phyloP scores from a whole-genome alignment of 1,284 basidiomycete genomes.

The Pseudozyma hubeiensis region DNA sequence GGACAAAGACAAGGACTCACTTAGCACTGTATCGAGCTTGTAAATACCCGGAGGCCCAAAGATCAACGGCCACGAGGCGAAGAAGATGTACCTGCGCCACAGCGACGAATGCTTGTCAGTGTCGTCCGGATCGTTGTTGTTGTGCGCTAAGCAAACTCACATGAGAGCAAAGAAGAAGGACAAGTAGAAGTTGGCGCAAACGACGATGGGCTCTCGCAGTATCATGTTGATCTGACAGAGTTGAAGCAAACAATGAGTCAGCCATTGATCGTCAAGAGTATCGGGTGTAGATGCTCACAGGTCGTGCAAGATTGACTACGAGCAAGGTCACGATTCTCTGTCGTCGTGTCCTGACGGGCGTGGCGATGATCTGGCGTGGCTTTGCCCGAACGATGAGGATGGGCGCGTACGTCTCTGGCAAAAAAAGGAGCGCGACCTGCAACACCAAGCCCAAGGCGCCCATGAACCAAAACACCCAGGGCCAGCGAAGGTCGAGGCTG shows the following conservation, averaged over 20 bases:
- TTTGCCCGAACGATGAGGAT: conserved; percentile 7
- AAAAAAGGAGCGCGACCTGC: conserved; percentile 16
- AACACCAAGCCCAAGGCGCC: conserved; percentile 20
- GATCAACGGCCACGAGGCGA: conserved; percentile 44
- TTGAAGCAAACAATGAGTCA: background rate
- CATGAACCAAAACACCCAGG: conserved; percentile 36
- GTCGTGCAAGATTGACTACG: conserved; percentile 28
- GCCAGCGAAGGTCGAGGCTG: conserved; percentile 23
- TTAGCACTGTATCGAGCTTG: conserved; percentile 23
- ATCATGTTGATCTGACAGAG: conserved; percentile 37
- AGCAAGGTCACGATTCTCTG: conserved; percentile 13
- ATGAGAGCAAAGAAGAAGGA: conserved; percentile 47
- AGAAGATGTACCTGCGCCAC: conserved; percentile 33
- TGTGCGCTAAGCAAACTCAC: conserved; percentile 13
- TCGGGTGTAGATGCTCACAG: conserved; percentile 18
- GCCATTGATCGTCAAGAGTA: background rate
- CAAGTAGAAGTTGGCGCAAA: conserved; percentile 40
- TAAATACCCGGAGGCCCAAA: conserved; percentile 45
- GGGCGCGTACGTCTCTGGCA: conserved; percentile 41
- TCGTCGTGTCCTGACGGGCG: background rate
- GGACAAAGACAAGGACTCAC: conserved; percentile 16
- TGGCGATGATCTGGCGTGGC: background rate
- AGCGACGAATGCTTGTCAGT: conserved; percentile 3
- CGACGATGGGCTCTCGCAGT: conserved; percentile 37
- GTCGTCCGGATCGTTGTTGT: background rate